Percentiles rank a stretch among this genome's conserved stretches.
phyloP scores from a whole-genome alignment of 805 yeast genomes.

The Tetrapisispora taiwanensis region DNA sequence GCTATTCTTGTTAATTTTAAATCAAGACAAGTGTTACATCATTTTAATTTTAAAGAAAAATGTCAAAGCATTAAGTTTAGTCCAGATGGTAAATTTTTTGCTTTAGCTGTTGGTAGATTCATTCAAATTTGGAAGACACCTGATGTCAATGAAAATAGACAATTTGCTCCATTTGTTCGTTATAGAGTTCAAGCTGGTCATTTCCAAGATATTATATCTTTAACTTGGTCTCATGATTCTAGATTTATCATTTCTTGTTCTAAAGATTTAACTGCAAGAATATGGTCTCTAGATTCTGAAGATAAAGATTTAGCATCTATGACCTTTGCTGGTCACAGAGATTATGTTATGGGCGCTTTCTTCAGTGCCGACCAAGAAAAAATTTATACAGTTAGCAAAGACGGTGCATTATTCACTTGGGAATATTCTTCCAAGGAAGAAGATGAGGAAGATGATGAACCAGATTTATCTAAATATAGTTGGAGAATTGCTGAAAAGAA shows the following conservation, averaged over 20 bases:
- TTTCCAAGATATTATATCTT: slow-evolving; percentile 63
- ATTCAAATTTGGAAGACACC: slow-evolving; percentile 94
- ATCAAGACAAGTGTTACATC: slow-evolving; percentile 78
- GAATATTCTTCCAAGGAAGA: slow-evolving; percentile 57
- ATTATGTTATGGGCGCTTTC: slow-evolving; percentile 77
- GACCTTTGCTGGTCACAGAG: slow-evolving; percentile 87
- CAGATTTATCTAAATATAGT: slow-evolving; percentile 35
- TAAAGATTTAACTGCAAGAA: slow-evolving; percentile 79
- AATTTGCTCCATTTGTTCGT: slow-evolving; percentile 92
- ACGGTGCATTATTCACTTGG: slow-evolving; percentile 92
- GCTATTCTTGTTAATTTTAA: slow-evolving; percentile 83
- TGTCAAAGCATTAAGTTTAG: slow-evolving; percentile 73
- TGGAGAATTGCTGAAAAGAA: slow-evolving; percentile 82
- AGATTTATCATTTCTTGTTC: slow-evolving; percentile 79
- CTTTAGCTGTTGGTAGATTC: slow-evolving; percentile 71
- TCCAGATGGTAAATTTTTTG: slow-evolving; percentile 81
- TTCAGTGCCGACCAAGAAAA: slow-evolving; percentile 81
- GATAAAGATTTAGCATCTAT: slow-evolving; percentile 65
- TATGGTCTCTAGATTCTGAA: slow-evolving; percentile 64
- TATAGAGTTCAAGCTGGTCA: slow-evolving; percentile 90
- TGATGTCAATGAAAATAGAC: slow-evolving; percentile 66
- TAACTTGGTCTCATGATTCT: slow-evolving; percentile 87
- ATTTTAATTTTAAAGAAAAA: slow-evolving; percentile 80
- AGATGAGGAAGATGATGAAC: slow-evolving; percentile 33
- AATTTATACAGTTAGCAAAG: slow-evolving; percentile 84